Percentiles rank a stretch among this genome's conserved stretches.
Evolutionary conservation across 331 rosid genomes (phyloP).

Genomic region (Stylosanthes scabra): DNA sequence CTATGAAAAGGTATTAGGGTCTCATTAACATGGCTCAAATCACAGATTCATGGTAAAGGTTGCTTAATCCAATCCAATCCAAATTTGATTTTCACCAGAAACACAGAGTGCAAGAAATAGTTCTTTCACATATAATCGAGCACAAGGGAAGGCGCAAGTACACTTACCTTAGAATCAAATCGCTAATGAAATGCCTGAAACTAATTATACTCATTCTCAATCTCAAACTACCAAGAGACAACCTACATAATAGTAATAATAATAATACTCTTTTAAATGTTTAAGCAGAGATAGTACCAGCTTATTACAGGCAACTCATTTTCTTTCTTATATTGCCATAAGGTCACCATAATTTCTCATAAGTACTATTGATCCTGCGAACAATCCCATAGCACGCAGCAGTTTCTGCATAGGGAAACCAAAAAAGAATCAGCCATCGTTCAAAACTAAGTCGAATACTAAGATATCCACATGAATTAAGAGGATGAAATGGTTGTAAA

Average conservation of each 20-base stretch:
- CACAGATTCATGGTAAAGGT: too few relatives aligned
- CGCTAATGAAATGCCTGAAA: slow-evolving; percentile 20
- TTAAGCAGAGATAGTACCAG: slow-evolving; percentile 29
- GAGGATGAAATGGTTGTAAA: neutral
- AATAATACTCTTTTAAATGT: too few relatives aligned
- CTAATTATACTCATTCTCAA: slow-evolving; percentile 19
- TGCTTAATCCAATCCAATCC: too few relatives aligned
- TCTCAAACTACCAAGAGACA: slow-evolving; percentile 2
- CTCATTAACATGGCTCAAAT: too few relatives aligned
- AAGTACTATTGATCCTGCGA: slow-evolving; percentile 79
- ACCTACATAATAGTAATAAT: slow-evolving; percentile 10
- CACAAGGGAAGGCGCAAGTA: slow-evolving; percentile 15
- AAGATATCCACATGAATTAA: slow-evolving; percentile 18
- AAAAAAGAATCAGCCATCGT: slow-evolving; percentile 4
- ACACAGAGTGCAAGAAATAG: too few relatives aligned
- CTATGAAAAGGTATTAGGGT: too few relatives aligned
- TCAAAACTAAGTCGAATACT: slow-evolving; percentile 14
- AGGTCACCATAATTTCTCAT: slow-evolving; percentile 89
- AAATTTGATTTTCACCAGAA: too few relatives aligned
- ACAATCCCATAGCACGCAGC: slow-evolving; percentile 84
- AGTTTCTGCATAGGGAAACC: slow-evolving; percentile 67
- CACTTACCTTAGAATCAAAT: slow-evolving; percentile 20
- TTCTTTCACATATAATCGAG: too few relatives aligned
- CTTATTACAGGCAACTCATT: slow-evolving; percentile 18
- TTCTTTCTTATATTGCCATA: slow-evolving; percentile 67